Percentiles rank a stretch among this genome's conserved stretches.
These are phyloP conservation scores for Gossypium arboreum DNA, from an alignment of 345 rosid genomes.

Conservation along the genomic window DNA sequence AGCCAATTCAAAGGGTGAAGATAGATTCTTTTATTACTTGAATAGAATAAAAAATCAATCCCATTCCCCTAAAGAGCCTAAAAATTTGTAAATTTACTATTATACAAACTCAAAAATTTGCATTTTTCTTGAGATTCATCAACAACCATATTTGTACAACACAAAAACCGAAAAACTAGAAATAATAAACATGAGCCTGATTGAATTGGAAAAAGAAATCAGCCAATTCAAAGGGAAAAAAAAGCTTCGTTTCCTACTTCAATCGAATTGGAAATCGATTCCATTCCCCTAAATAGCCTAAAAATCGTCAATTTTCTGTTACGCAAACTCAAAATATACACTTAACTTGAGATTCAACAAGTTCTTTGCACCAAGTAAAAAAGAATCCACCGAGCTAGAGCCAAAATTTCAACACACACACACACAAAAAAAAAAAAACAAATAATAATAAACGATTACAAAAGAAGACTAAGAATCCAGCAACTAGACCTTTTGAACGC, in stretches of 20 bases:
- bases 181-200: neutral
- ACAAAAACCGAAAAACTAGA: neutral
- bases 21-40: slow-evolving; percentile 64
- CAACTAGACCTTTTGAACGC: neutral
- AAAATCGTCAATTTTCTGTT: neutral
- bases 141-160: neutral
- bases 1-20: slow-evolving; percentile 38
- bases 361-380: neutral
- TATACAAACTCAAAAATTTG: neutral
- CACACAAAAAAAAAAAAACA: too few relatives aligned
- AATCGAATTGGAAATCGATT: slow-evolving; percentile 56
- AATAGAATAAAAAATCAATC: slow-evolving; percentile 57
- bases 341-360: neutral
- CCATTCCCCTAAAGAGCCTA: slow-evolving; percentile 32
- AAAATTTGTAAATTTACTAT: neutral
- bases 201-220: neutral
- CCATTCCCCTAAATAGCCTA: slow-evolving; percentile 25
- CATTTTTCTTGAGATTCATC: neutral
- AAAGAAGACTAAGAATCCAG: neutral
- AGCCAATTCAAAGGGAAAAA: slow-evolving; percentile 24
- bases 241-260: slow-evolving; percentile 55
- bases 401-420: neutral
- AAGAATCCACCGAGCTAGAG: neutral
- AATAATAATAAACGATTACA: neutral
- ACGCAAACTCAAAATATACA: neutral